Percentiles rank a stretch among this genome's conserved stretches.
phyloP scores from a whole-genome alignment of 1,284 basidiomycete genomes.

The Rhizoctonia solani region DNA sequence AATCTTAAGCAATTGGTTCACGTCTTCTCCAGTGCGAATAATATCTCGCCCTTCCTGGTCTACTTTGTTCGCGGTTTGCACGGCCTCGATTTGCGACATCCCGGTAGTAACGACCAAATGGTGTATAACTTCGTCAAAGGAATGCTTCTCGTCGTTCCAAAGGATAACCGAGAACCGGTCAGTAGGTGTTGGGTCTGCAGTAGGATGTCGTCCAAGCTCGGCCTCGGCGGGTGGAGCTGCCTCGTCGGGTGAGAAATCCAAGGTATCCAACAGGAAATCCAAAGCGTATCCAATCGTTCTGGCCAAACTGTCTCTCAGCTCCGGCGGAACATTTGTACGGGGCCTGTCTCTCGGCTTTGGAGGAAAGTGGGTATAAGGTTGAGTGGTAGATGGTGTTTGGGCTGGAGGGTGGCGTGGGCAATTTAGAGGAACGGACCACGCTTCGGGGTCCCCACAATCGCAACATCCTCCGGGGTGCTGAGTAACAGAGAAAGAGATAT shows the following conservation, averaged over 20 bases:
- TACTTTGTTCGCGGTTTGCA: conserved; percentile 66
- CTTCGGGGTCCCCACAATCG: conserved; percentile 89
- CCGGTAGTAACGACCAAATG: conserved; percentile 73
- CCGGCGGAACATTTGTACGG: conserved; percentile 47
- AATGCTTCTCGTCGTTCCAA: conserved; percentile 99
- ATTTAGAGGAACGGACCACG: conserved; percentile 69
- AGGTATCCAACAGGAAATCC: conserved; percentile 83
- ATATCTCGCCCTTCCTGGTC: conserved; percentile 83
- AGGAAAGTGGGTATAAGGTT: conserved; percentile 38
- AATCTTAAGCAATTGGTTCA: conserved; percentile 72
- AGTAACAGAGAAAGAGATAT: conserved; percentile 87
- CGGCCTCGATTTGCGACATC: conserved; percentile 64
- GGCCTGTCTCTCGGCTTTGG: conserved; percentile 40
- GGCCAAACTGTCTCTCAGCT: conserved; percentile 72
- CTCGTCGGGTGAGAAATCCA: conserved; percentile 85
- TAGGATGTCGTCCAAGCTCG: conserved; percentile 71
- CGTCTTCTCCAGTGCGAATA: conserved; percentile 75
- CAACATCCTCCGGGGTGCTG: conserved; percentile 90
- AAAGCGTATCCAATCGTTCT: conserved; percentile 76
- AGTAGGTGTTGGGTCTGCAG: conserved; percentile 72
- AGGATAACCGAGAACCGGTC: conserved; percentile 85
- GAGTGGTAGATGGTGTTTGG: conserved; percentile 43
- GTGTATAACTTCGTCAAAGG: conserved; percentile 85
- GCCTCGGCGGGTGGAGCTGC: conserved; percentile 68
- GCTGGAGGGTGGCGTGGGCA: conserved; percentile 70